phyloP scores from a whole-genome alignment of 306 rosid species.

The Corylus heterophylla region DNA sequence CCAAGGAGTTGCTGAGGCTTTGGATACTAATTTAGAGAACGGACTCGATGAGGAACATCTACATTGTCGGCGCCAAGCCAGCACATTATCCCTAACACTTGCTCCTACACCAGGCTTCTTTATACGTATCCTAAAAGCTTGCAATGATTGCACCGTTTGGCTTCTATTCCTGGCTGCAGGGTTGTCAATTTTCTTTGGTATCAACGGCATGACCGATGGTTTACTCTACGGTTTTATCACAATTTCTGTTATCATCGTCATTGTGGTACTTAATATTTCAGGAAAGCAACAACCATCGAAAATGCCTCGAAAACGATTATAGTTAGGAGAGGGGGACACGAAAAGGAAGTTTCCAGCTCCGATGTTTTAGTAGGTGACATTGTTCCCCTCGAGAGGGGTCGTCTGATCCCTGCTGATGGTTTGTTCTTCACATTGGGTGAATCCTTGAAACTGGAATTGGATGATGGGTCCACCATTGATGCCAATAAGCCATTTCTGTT shows the following conservation, averaged over 20 bases:
- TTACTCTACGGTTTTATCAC: conserved; percentile 12
- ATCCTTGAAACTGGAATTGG: background rate
- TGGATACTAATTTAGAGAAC: background rate
- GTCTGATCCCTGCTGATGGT: conserved; percentile 29
- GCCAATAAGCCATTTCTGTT: conserved; percentile 18
- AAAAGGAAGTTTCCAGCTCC: background rate
- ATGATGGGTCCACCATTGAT: background rate
- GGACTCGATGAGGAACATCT: conserved; percentile 1
- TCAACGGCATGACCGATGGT: conserved; percentile 7
- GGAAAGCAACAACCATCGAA: background rate
- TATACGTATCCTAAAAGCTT: background rate
- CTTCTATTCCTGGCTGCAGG: conserved; percentile 4
- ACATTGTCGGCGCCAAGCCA: too few species aligned
- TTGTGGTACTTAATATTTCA: background rate
- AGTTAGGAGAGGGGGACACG: background rate
- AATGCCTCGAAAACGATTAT: background rate
- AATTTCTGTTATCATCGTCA: background rate
- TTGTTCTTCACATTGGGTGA: conserved; percentile 16
- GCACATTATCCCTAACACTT: background rate
- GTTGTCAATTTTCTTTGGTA: conserved; percentile 19
- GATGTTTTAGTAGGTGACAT: conserved; percentile 14
- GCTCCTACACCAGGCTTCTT: conserved; percentile 10
- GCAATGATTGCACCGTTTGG: background rate
- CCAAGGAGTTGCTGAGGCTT: conserved; percentile 17
- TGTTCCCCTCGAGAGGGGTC: background rate